Evolutionary conservation across 2,329 filamentous ascomycete genomes (phyloP), one percentile per base, ranked within the genome.

Genomic region (Polytolypa hystricis): DNA sequence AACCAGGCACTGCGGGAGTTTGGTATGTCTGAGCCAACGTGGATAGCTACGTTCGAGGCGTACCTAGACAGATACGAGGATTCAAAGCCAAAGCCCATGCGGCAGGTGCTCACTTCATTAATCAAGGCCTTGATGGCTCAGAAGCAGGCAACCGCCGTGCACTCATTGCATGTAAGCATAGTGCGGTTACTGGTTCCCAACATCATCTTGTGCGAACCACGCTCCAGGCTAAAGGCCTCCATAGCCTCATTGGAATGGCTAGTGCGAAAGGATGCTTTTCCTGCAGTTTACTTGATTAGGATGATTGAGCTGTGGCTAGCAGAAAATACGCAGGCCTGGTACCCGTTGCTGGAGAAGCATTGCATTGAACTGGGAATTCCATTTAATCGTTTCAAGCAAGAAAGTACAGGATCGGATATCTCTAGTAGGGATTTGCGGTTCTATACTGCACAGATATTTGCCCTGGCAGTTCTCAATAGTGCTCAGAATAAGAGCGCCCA

Each of bases 31-130:
- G 33, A 52, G 5, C 46, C 52, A 11, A 55, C 48, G 18, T 68
- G 64, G 64, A 42, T 57, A 14, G 47, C 55, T 15, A 49, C 61
- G 11, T 65, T 65, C 35, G 52, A 61, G 14, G 47, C 58, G 18
- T 62, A 55, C 30, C 47, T 66, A 35, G 51, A 49, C 38, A 56
- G 57, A 20, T 66, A 59, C 43, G 59, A 63, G 40, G 58, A 62
- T 43, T 52, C 56, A 5, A 64, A 61, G 34, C 55, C 59, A 15
- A 67, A 65, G 47, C 57, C 63, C 15, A 55, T 67, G 48, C 62
- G 61, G 44, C 61, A 65, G 40, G 52, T 69, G 2, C 41, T 69
- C 33, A 49, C 54, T 35, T 59, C 60, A n/a, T 39, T 67, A 38
- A 50, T 51, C 25, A 55, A 47, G 14, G 54, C 60, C 8, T 39